phyloP scores from a whole-genome alignment of 768 basidiomycete genomes.

The Lactarius vividus region DNA sequence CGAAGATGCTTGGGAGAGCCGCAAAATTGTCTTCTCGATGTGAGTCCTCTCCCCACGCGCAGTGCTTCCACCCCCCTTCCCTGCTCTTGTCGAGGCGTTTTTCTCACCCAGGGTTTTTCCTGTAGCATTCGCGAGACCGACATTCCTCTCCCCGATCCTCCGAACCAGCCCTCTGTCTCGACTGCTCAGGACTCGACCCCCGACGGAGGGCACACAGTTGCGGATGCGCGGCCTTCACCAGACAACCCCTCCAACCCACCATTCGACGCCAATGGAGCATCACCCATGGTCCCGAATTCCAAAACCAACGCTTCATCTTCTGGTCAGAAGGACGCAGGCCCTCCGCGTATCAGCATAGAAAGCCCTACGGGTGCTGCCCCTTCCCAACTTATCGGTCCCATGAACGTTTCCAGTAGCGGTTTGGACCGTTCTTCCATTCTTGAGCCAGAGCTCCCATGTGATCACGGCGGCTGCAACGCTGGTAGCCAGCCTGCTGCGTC shows the following conservation, averaged over 20 bases:
- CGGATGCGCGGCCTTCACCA: neutral
- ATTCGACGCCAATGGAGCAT: neutral
- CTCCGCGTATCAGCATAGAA: neutral
- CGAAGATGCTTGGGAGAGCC: conserved; percentile 22
- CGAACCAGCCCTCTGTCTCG: too few relatives aligned
- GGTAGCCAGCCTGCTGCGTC: neutral
- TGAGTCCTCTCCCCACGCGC: neutral
- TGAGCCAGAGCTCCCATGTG: neutral
- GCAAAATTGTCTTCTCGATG: conserved; percentile 23
- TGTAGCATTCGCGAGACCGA: conserved; percentile 16
- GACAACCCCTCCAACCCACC: neutral
- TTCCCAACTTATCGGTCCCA: neutral
- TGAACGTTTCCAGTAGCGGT: neutral
- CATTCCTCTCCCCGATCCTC: neutral
- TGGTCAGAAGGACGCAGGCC: neutral
- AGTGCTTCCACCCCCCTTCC: neutral
- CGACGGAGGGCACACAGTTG: neutral
- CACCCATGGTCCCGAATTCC: neutral
- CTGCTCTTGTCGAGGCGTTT: neutral
- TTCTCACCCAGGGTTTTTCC: neutral
- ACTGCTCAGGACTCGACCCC: neutral
- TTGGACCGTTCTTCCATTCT: neutral
- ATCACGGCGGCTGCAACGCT: neutral
- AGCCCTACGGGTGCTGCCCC: neutral
- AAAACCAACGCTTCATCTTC: neutral